phyloP scores from a whole-genome alignment of 2,329 filamentous ascomycete genomes.

The Aspergillus thermomutatus region DNA sequence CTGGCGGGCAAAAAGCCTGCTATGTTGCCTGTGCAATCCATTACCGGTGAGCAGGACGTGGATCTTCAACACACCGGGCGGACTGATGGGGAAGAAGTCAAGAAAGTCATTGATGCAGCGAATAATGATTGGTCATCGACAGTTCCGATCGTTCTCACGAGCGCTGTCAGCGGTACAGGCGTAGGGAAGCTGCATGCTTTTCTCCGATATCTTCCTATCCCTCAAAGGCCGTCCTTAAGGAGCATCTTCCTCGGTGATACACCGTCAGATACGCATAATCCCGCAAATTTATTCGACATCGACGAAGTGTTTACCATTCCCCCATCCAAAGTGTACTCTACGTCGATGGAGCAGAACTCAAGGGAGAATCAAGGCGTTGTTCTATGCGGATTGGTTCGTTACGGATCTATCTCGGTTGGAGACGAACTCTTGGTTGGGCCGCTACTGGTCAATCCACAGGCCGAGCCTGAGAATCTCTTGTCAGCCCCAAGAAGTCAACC shows the following conservation, averaged over 20 bases:
- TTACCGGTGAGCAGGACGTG: conserved; percentile 48
- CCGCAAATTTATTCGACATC: conserved; percentile 73
- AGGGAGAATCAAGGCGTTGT: conserved; percentile 62
- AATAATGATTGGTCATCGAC: conserved; percentile 42
- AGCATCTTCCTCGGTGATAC: conserved; percentile 16
- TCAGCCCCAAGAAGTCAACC: conserved; percentile 9
- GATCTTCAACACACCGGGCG: conserved; percentile 57
- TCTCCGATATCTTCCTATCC: conserved; percentile 70
- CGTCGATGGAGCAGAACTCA: conserved; percentile 37
- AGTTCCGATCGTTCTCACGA: conserved; percentile 85
- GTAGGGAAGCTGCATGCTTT: conserved; percentile 80
- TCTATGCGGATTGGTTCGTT: conserved; percentile 78
- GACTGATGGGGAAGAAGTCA: conserved; percentile 57
- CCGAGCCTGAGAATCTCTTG: conserved; percentile 47
- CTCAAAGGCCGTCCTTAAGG: conserved; percentile 37
- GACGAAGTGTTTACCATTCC: conserved; percentile 84
- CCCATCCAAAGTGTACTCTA: conserved; percentile 54
- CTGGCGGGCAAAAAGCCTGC: conserved; percentile 68
- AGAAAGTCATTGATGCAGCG: conserved; percentile 49
- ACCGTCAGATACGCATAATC: conserved; percentile 43
- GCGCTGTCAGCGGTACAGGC: conserved; percentile 78
- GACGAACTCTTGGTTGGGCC: conserved; percentile 78
- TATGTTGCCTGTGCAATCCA: conserved; percentile 53
- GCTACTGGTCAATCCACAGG: conserved; percentile 51
- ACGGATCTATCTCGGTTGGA: conserved; percentile 72